These are phyloP conservation scores for Solanum infundibuliforme DNA, from an alignment of 257 asterid genomes.

Conservation along the genomic window DNA sequence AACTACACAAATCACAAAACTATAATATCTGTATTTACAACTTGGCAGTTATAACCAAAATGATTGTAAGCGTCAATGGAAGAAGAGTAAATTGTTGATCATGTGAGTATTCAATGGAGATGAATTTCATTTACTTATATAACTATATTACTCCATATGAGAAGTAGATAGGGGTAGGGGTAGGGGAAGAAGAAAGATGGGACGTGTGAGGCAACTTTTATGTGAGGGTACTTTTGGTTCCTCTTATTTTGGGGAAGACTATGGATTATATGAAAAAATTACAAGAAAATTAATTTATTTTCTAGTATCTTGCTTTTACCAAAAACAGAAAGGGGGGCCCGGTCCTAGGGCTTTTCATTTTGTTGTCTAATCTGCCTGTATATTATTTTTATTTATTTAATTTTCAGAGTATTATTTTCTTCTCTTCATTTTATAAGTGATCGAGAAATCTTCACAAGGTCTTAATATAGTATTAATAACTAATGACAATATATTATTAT, in stretches of 20 bases:
- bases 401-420: no score
- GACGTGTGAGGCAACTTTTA: background rate
- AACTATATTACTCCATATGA: background rate
- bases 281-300: background rate
- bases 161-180: background rate
- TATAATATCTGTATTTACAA: background rate
- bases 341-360: background rate
- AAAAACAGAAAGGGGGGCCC: background rate
- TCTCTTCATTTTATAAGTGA: background rate
- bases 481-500: no score
- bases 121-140: background rate
- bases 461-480: background rate
- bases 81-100: background rate
- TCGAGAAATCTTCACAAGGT: no score
- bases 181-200: background rate
- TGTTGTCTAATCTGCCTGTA: background rate
- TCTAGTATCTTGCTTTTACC: background rate
- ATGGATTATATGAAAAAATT: background rate
- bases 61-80: background rate
- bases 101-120: background rate
- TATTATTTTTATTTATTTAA: background rate
- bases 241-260: background rate
- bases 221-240: background rate
- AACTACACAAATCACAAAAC: no score
- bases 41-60: background rate